Base-by-base conservation (phyloP, 2,329 filamentous ascomycete species). In the Diplodia seriata region DNA sequence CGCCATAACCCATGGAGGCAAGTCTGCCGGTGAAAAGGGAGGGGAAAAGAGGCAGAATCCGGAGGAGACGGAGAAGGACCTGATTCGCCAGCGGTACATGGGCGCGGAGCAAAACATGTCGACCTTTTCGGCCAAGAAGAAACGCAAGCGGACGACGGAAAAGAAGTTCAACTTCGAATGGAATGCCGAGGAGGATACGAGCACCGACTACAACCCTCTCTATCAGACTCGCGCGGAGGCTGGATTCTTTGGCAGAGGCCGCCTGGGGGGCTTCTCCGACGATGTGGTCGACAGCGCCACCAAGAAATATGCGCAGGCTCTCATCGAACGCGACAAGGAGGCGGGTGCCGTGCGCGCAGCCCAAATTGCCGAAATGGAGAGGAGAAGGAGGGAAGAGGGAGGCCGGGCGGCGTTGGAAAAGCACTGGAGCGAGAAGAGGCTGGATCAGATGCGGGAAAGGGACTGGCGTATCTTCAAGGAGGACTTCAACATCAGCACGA, bases 401-500 rank as follows among this genome's bases (percentile, higher is more conserved):
- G 81, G 84, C 1, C 87, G 91, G 70, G 92, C 90, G 71, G 90
- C 90, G 40, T 85, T 97, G 68, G 94, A 96, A 73, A 94, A 94
- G 79, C 93, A 97, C 80, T 99, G 95, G 95, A 93, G 91, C 67
- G 92, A 97, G 77, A 99, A 99, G 87, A 87, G 86, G 70, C 83
- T 98, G 70, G 89, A 91, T 15, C 92, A 97, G 74, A 99, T 99
- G 95, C 91, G 93, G 70, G 94, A 98, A 81, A 87, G 95, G 77
- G 95, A 99, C 80, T 99, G 95, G 95, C 92, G 95, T 76, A 98
- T 99, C 74, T 97, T 99, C 88, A 99, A 98, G 81, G 95, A 98
- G 79, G 94, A 99, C 80, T 98, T 97, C 82, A 96, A 95, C 73
- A 99, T 99, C 77, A 86, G 90, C 50, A 97, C 93, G 9, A 98